These are phyloP conservation scores for Fusarium sp. DNA, from an alignment of 2,329 filamentous ascomycete genomes.

Conservation along the genomic window DNA sequence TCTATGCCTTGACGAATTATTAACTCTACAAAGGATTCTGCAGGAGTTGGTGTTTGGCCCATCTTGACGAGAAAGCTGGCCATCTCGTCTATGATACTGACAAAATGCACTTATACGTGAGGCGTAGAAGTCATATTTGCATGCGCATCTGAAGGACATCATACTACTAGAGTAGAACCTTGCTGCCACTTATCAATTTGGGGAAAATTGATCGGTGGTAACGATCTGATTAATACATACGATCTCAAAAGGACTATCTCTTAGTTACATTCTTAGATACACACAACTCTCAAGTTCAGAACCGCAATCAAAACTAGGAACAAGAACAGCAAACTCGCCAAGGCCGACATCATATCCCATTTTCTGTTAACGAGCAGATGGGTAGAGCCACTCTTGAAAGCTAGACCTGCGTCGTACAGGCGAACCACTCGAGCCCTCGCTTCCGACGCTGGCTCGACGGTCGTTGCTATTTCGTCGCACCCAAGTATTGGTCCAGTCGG, in stretches of 20 bases:
- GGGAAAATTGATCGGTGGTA: fast-evolving
- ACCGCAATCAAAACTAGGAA: not conserved
- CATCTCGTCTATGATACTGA: no score
- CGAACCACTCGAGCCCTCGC: constrained; percentile 23
- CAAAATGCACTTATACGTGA: no score
- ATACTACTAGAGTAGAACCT: not conserved
- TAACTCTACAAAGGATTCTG: no score
- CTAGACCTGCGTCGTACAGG: constrained; percentile 32
- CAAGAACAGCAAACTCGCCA: not conserved
- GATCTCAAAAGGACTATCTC: fast-evolving
- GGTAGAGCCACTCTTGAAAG: constrained; percentile 39
- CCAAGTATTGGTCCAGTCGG: constrained; percentile 34
- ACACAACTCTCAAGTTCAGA: not conserved
- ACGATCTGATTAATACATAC: not conserved
- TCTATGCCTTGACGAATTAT: no score
- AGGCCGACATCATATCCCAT: not conserved
- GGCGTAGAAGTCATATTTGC: no score
- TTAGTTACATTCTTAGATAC: not conserved
- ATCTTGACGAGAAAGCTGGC: no score
- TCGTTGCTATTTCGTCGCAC: constrained; percentile 32
- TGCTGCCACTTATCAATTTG: not conserved
- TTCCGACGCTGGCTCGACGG: constrained; percentile 30
- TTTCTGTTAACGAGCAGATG: constrained; percentile 25
- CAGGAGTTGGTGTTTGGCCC: no score
- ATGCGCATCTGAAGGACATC: no score